phyloP scores from a whole-genome alignment of 306 rosid species.

The Cicer judaicum region DNA sequence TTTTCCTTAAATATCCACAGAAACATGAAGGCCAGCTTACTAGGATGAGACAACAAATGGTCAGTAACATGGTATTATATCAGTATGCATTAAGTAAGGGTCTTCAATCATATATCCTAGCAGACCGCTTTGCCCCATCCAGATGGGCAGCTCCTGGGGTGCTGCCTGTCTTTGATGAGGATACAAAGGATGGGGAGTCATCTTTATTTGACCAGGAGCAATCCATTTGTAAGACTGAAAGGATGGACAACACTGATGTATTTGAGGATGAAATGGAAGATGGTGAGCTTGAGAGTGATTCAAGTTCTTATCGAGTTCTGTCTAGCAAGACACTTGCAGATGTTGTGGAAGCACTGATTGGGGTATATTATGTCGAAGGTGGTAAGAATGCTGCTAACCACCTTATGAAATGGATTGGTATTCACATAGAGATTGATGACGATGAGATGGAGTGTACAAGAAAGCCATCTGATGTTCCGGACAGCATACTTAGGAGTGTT shows the following conservation, averaged over 20 bases:
- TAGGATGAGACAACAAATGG: slow-evolving; percentile 99
- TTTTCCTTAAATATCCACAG: slow-evolving; percentile 93
- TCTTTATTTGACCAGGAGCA: slow-evolving; percentile 76
- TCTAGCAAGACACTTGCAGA: slow-evolving; percentile 99
- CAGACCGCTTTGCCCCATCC: slow-evolving; percentile 97
- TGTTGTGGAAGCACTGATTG: slow-evolving; percentile 96
- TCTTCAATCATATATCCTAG: slow-evolving; percentile 95
- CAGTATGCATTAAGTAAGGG: slow-evolving; percentile 83
- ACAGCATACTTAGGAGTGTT: slow-evolving; percentile 71
- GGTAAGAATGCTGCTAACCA: slow-evolving; percentile 91
- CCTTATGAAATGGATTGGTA: slow-evolving; percentile 97
- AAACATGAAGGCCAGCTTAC: slow-evolving; percentile 99
- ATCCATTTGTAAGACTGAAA: slow-evolving; percentile 49
- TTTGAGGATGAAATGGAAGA: slow-evolving; percentile 87
- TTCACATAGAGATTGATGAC: slow-evolving; percentile 83
- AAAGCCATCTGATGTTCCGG: slow-evolving; percentile 70
- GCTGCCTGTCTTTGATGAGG: slow-evolving; percentile 92
- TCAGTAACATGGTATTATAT: slow-evolving; percentile 93
- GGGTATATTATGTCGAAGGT: slow-evolving; percentile 93
- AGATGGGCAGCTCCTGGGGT: slow-evolving; percentile 99
- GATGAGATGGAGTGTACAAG: slow-evolving; percentile 64
- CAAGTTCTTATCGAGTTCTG: slow-evolving; percentile 90
- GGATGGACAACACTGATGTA: slow-evolving; percentile 48
- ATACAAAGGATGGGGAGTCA: slow-evolving; percentile 81
- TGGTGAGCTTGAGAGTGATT: slow-evolving; percentile 92